Evolutionary conservation across 345 rosid genomes (phyloP).

Genomic region (Jatropha curcas): DNA sequence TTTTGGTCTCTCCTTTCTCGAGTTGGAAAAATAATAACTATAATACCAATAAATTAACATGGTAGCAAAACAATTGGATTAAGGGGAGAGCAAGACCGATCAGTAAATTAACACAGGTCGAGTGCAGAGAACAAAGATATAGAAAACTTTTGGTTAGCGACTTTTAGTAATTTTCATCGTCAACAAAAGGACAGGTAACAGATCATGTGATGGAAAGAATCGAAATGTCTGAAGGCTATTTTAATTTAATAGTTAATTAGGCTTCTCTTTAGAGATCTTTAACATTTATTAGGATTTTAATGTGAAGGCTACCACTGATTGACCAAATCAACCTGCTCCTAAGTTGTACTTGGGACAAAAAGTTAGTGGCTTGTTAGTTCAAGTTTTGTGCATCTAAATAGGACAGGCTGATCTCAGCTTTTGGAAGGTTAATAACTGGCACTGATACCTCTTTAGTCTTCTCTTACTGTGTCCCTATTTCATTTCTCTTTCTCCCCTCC

Average conservation of each 20-base stretch:
- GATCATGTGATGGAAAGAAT: no score
- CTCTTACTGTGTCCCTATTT: background rate
- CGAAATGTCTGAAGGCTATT: no score
- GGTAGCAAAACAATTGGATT: no score
- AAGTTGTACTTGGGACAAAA: background rate
- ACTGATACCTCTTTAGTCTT: background rate
- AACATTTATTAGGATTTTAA: background rate
- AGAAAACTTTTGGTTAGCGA: no score
- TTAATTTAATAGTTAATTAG: background rate
- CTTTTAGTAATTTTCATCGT: no score
- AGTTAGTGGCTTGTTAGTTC: background rate
- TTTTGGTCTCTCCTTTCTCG: no score
- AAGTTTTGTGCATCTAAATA: background rate
- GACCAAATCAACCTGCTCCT: background rate
- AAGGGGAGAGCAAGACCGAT: no score
- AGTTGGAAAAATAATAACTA: no score
- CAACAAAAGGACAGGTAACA: no score
- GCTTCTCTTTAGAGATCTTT: background rate
- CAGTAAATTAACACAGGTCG: no score
- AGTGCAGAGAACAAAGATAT: no score
- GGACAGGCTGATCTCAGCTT: background rate
- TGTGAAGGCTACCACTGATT: background rate
- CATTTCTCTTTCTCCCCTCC: background rate
- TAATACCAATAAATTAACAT: no score
- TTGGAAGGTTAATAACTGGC: background rate